Percentiles rank a stretch among this genome's conserved stretches.
These are phyloP conservation scores for Digitaria exilis DNA, from an alignment of 202 grass and related monocot genomes.

Conservation along the genomic window DNA sequence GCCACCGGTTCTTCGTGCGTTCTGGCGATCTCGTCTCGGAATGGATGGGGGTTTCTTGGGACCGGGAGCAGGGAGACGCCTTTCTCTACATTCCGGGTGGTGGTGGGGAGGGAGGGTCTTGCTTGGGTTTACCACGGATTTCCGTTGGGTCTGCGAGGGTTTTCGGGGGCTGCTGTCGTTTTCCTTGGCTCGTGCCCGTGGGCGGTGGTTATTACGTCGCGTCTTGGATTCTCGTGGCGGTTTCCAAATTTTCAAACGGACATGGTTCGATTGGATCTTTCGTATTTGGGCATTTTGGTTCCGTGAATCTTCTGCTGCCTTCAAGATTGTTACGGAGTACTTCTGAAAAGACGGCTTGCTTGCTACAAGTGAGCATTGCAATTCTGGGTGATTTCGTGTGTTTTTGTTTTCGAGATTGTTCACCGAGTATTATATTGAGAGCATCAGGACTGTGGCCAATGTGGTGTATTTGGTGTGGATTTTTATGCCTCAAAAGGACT, in stretches of 20 bases:
- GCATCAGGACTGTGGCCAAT: background rate
- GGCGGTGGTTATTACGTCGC: background rate
- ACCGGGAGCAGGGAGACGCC: background rate
- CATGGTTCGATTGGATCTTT: slow-evolving; percentile 38
- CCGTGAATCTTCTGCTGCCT: background rate
- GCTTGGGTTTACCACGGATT: background rate
- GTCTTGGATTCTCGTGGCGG: background rate
- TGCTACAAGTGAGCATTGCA: background rate
- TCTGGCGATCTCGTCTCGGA: background rate
- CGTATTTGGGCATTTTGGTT: slow-evolving; percentile 9
- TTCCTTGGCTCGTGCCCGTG: slow-evolving; percentile 11
- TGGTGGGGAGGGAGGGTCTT: too few relatives aligned
- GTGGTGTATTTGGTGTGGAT: background rate
- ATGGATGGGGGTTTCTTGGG: background rate
- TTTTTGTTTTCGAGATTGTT: background rate
- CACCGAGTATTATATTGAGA: background rate
- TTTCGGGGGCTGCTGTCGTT: slow-evolving; percentile 28
- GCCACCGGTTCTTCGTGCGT: background rate
- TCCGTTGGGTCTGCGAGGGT: slow-evolving; percentile 11
- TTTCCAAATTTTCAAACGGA: background rate
- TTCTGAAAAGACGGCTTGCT: background rate
- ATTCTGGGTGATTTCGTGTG: background rate
- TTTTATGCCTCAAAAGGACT: background rate
- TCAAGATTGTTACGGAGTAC: background rate
- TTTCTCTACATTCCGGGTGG: background rate